phyloP scores from a whole-genome alignment of 305 asterid genomes.

The Solanum hybrid region DNA sequence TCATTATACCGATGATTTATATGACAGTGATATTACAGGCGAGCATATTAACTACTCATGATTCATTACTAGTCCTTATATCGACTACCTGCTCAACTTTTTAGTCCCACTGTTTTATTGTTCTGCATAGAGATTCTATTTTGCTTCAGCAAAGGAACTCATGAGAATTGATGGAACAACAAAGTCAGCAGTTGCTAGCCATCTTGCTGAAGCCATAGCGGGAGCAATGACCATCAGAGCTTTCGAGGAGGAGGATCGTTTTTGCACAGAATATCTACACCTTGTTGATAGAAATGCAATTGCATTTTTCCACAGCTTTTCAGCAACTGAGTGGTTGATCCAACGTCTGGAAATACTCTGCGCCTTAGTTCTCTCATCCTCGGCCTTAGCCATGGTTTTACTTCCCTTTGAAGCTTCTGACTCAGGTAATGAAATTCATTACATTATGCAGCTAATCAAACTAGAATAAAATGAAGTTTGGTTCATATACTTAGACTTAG shows the following conservation, averaged over 20 bases:
- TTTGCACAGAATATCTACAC: slow-evolving; percentile 13
- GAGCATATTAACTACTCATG: neutral
- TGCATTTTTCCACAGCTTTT: slow-evolving; percentile 21
- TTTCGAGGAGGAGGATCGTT: slow-evolving; percentile 23
- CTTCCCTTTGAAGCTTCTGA: slow-evolving; percentile 14
- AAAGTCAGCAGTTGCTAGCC: slow-evolving; percentile 23
- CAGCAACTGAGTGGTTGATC: slow-evolving; percentile 35
- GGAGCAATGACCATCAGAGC: slow-evolving; percentile 32
- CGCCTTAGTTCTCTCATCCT: slow-evolving; percentile 25
- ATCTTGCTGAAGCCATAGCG: slow-evolving; percentile 23
- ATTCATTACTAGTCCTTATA: neutral
- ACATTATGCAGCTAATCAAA: neutral
- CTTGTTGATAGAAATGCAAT: slow-evolving; percentile 22
- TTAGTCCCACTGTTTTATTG: neutral
- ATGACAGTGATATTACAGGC: slow-evolving; percentile 20
- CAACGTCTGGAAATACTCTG: slow-evolving; percentile 24
- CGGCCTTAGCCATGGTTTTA: slow-evolving; percentile 21
- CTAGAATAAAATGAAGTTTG: neutral
- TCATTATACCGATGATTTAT: slow-evolving; percentile 17
- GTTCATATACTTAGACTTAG: neutral
- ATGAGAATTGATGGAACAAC: slow-evolving; percentile 31
- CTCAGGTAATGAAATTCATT: slow-evolving; percentile 12
- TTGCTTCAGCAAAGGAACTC: slow-evolving; percentile 22
- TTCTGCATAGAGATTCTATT: slow-evolving; percentile 17
- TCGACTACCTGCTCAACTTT: neutral